Base-by-base conservation (phyloP, 495 filamentous ascomycete genomes). In the Umbilicaria muhlenbergii region DNA sequence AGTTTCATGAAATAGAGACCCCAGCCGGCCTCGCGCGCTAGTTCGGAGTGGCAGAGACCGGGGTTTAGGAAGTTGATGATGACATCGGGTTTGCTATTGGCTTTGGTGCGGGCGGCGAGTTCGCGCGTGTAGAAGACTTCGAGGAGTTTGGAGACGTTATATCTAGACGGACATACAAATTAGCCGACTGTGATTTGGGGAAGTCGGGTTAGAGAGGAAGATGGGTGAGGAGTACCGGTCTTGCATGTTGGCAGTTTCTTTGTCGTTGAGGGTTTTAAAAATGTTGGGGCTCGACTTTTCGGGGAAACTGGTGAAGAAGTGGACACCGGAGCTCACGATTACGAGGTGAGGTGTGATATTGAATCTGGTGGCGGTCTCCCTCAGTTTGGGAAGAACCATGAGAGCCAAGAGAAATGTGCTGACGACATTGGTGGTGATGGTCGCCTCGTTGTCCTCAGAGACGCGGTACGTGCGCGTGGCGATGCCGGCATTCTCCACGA, bases 21-120 rank as follows among this genome's bases (percentile, higher is more conserved):
- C 21, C 15, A 42, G 16, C 36, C 34, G 34, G 50, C 51, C 2
- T 74, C 58, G 1, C 70, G 56, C 3, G 48, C 52, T 1, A 77
- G 49, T 3, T 54, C 46, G 4, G 72, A 67, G 37, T 63, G 56
- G 24, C 66, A 69, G 37, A 70, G 45, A 28, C 70, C 70, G 1
- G 76, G 76, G 40, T 67, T 70, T 5, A 70, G 34, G 16, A 63
- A 57, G 51, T 74, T 76, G 41, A 80, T 53, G 17, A 74, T 61
- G 14, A 81, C 69, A 12, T 39, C n/a, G 17, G 38, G 5, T n/a
- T 52, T 50, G 34, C 37, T 41, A 28, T 31, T 44, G 18, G 24
- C 11, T 13, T 12, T 43, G n/a, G 37, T 34, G 8, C 39, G 49
- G 11, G 55, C 38, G 2, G 59, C 59, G 14, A 62, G 47, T 34